A percentile compares a stretch with the other conserved stretches of the same genome.
phyloP scores from a whole-genome alignment of 116 monocot species.

The Papilionanthe hybrid region DNA sequence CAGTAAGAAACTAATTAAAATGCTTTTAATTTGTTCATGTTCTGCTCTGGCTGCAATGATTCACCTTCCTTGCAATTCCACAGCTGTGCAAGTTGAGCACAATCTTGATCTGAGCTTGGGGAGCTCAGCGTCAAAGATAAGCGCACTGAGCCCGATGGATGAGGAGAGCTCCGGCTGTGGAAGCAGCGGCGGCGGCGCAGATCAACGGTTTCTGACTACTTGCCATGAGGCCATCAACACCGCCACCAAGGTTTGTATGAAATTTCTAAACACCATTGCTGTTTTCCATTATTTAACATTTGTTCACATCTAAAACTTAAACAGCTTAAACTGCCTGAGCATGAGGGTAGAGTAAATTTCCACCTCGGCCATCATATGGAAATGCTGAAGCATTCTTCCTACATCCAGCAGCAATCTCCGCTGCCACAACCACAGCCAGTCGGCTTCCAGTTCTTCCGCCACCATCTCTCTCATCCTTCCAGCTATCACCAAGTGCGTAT shows the following conservation, averaged over 20 bases:
- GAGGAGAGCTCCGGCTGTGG: conserved; percentile 24
- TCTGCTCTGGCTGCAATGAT: not conserved
- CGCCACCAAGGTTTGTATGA: not conserved
- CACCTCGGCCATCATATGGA: not conserved
- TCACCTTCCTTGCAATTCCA: not conserved
- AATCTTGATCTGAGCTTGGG: conserved; percentile 43
- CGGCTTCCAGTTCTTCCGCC: conserved; percentile 5
- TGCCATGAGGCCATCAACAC: conserved; percentile 1
- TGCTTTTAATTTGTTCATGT: not conserved
- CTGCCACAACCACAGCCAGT: not conserved
- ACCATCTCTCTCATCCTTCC: conserved; percentile 7
- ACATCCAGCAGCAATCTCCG: not conserved
- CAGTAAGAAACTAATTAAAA: not conserved
- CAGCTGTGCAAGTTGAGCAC: conserved; percentile 9
- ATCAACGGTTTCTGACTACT: conserved; percentile 23
- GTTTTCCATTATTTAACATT: not conserved
- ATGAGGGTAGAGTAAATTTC: conserved; percentile 6
- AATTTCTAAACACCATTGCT: not conserved
- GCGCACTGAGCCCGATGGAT: conserved; percentile 3
- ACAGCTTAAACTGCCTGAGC: conserved; percentile 17
- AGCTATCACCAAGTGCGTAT: conserved; percentile 16
- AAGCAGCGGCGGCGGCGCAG: conserved; percentile 8
- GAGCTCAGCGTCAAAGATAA: conserved; percentile 25
- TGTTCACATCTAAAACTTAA: not conserved
- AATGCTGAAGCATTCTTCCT: conserved; percentile 3